Percentiles rank a stretch among this genome's conserved stretches.
These are phyloP conservation scores for Xylaria bambusicola DNA, from an alignment of 495 filamentous ascomycete species.

Conservation along the genomic window DNA sequence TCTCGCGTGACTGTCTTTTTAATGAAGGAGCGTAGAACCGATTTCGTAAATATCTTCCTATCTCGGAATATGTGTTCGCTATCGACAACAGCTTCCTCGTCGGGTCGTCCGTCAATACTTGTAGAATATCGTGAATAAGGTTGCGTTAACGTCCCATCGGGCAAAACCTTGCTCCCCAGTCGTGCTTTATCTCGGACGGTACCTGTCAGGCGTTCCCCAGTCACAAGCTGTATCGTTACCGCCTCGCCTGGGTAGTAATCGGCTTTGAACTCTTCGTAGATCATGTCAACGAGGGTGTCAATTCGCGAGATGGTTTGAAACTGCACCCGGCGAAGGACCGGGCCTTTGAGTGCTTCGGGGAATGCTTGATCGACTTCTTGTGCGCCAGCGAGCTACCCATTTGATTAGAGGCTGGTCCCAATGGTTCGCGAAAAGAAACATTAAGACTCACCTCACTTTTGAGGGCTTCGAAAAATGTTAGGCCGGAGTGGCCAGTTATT, in stretches of 20 bases:
- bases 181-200: constrained; percentile 85
- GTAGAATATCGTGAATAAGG: constrained; percentile 83
- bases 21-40: constrained; percentile 89
- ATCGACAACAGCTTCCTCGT: constrained; percentile 76
- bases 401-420: constrained; percentile 22
- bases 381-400: constrained; percentile 73
- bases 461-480: constrained; percentile 92
- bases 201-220: constrained; percentile 72
- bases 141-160: constrained; percentile 64
- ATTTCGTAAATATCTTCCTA: constrained; percentile 91
- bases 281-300: constrained; percentile 74
- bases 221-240: constrained; percentile 70
- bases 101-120: constrained; percentile 65
- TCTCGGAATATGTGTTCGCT: constrained; percentile 83
- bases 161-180: constrained; percentile 58
- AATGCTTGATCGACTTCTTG: constrained; percentile 89
- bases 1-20: constrained; percentile 92
- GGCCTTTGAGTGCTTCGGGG: constrained; percentile 87
- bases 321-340: constrained; percentile 85
- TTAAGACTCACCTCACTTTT: constrained; percentile 79
- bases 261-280: constrained; percentile 78
- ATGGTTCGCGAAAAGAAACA: constrained; percentile 1
- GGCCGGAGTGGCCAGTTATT: constrained; percentile 87
- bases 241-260: constrained; percentile 93
- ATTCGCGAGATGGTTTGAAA: constrained; percentile 89